Percentiles rank a stretch among this genome's conserved stretches.
phyloP scores from a whole-genome alignment of 139 green algal genomes.

The Coccomyxa sp. region DNA sequence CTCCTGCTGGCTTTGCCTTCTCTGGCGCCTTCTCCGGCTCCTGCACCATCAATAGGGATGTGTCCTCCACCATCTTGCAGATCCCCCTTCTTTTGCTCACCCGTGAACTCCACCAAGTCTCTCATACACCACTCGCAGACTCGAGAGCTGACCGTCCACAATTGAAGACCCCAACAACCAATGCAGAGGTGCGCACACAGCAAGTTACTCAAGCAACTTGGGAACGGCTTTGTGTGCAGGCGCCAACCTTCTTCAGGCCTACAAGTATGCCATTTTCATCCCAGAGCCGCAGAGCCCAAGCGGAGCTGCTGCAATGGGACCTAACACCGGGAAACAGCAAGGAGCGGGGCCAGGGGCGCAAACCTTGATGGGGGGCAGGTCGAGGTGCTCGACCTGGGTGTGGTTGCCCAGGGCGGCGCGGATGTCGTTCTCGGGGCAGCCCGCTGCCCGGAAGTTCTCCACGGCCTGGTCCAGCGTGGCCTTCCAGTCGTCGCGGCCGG shows the following conservation, averaged over 20 bases:
- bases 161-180: neutral
- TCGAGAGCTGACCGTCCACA: neutral
- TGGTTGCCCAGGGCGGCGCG: constrained; percentile 64
- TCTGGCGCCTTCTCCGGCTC: constrained; percentile 1
- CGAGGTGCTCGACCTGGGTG: constrained; percentile 35
- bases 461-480: constrained; percentile 52
- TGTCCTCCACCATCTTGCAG: neutral
- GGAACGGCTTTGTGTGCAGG: neutral
- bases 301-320: neutral
- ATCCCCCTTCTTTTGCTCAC: neutral
- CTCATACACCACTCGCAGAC: neutral
- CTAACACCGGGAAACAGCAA: neutral
- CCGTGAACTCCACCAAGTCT: neutral
- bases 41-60: neutral
- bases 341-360: neutral
- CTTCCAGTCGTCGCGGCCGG: constrained; percentile 4
- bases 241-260: neutral
- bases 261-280: neutral
- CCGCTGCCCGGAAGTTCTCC: constrained; percentile 59
- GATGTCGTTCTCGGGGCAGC: constrained; percentile 63
- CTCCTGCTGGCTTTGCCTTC: neutral
- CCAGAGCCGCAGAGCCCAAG: neutral
- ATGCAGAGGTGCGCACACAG: neutral
- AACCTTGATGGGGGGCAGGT: constrained; percentile 27
- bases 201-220: neutral